Conservation (phyloP, 495 filamentous ascomycete species). For the Niebla homalea region DNA sequence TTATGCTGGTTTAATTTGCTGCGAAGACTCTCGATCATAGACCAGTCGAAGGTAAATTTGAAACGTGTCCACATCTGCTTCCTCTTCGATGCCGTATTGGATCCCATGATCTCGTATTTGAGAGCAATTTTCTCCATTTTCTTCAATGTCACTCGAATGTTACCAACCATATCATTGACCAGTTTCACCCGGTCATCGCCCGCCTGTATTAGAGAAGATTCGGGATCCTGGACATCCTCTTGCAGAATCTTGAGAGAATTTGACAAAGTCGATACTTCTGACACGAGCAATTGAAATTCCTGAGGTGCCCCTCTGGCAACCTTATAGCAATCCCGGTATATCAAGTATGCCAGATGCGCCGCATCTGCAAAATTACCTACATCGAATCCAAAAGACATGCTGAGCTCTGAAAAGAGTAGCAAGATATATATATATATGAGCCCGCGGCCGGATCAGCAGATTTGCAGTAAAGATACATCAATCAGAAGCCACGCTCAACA, state of each 20-base stretch:
- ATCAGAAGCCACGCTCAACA: no score
- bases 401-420: no score
- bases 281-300: slow-evolving; percentile 16
- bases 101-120: slow-evolving; percentile 17
- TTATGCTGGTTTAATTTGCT: slow-evolving; percentile 8
- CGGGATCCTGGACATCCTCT: slow-evolving; percentile 16
- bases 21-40: slow-evolving; percentile 1
- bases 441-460: no score
- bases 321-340: slow-evolving; percentile 13
- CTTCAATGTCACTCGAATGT: slow-evolving; percentile 15
- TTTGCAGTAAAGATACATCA: no score
- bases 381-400: slow-evolving; percentile 17
- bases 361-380: slow-evolving; percentile 17
- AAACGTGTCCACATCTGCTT: slow-evolving; percentile 8
- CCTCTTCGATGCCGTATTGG: slow-evolving; percentile 1
- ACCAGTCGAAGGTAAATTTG: background rate
- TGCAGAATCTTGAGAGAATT: slow-evolving; percentile 17
- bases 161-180: slow-evolving; percentile 15
- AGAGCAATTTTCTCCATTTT: slow-evolving; percentile 13
- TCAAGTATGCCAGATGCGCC: slow-evolving; percentile 10
- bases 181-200: slow-evolving; percentile 18
- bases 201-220: slow-evolving; percentile 14
- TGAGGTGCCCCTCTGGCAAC: slow-evolving; percentile 15
- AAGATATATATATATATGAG: no score
- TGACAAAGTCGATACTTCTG: slow-evolving; percentile 15